Conservation (phyloP, 495 filamentous ascomycete species). For the Xeromyces bisporus region DNA sequence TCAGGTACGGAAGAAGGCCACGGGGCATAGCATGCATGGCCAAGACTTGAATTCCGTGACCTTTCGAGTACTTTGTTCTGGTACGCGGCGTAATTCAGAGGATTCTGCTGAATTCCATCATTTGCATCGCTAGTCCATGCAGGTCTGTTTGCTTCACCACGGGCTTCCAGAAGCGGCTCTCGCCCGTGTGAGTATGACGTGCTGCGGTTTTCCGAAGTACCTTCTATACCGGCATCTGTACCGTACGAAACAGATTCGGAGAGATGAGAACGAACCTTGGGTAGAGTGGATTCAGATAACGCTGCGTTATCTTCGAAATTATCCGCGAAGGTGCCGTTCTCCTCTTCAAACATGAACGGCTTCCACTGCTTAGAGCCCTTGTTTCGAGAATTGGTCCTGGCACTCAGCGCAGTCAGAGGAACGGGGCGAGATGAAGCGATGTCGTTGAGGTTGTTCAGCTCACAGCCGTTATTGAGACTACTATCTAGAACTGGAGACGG, state of each 20-base stretch:
- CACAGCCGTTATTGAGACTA: slow-evolving; percentile 1
- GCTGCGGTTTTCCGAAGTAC: background rate
- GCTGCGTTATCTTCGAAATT: background rate
- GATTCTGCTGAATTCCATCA: slow-evolving; percentile 6
- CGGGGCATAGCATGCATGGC: background rate
- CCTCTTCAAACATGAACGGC: slow-evolving; percentile 1
- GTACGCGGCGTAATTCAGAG: slow-evolving; percentile 6
- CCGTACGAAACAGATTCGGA: too few species aligned
- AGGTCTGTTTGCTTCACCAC: background rate
- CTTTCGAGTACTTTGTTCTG: background rate
- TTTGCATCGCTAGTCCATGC: slow-evolving; percentile 1
- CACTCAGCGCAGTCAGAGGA: slow-evolving; percentile 7
- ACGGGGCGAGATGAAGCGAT: slow-evolving; percentile 13
- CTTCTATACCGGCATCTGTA: too few species aligned
- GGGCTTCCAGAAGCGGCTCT: background rate
- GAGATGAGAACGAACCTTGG: slow-evolving; percentile 3
- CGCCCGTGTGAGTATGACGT: background rate
- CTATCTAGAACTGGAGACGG: slow-evolving; percentile 1
- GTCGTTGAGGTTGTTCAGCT: slow-evolving; percentile 8
- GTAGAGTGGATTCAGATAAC: background rate
- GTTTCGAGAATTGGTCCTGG: slow-evolving; percentile 5
- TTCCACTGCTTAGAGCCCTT: slow-evolving; percentile 6
- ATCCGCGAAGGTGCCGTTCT: background rate
- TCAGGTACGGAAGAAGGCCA: background rate
- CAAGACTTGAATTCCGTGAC: background rate